Percentiles rank a stretch among this genome's conserved stretches.
Evolutionary conservation across 345 rosid genomes (phyloP).

Genomic region (Leavenworthia alabamica): DNA sequence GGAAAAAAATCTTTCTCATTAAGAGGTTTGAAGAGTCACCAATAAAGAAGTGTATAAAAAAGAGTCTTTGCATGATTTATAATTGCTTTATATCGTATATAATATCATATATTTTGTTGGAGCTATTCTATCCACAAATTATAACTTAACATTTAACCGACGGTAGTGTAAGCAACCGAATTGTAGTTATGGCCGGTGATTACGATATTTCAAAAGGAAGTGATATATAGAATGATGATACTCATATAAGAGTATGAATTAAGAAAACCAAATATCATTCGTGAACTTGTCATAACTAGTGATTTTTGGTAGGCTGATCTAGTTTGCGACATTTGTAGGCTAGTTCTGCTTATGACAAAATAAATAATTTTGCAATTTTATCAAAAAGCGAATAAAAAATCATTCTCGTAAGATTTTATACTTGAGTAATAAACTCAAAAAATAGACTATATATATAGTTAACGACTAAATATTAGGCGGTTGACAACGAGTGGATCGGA

Average conservation of each 20-base stretch:
- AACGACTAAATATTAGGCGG: background rate
- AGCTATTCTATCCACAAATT: constrained; percentile 15
- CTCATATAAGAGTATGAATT: background rate
- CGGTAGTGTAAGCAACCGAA: constrained; percentile 23
- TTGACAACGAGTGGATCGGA: background rate
- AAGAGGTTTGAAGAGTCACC: constrained; percentile 24
- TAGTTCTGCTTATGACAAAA: background rate
- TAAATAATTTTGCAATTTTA: background rate
- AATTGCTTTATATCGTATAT: constrained; percentile 6
- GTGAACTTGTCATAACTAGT: background rate
- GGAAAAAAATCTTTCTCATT: constrained; percentile 7
- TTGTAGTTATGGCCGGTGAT: constrained; percentile 18
- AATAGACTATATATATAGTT: background rate
- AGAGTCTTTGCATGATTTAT: constrained; percentile 2
- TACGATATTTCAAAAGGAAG: background rate
- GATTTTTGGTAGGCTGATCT: background rate
- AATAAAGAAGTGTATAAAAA: no score
- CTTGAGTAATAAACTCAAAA: background rate
- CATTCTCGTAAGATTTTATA: background rate
- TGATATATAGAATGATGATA: no score
- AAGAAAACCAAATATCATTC: background rate
- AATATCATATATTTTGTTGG: background rate
- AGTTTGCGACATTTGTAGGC: background rate
- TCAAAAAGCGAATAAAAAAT: background rate
- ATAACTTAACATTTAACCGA: constrained; percentile 7